Conservation (phyloP, 1,139 yeast genomes). For the Blastobotrys illinoisensis region DNA sequence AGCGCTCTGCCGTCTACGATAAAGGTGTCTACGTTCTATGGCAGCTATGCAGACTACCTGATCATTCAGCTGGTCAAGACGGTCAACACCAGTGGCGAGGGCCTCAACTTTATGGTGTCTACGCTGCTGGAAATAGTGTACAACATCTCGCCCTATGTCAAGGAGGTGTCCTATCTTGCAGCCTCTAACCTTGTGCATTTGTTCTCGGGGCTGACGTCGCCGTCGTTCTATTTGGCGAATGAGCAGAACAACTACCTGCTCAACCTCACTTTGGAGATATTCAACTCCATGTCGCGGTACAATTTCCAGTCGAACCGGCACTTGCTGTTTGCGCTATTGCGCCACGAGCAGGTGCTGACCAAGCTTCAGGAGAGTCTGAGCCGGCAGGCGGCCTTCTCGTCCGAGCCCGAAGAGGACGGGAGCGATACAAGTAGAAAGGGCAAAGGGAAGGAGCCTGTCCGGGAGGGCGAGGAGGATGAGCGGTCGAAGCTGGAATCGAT, state of each 20-base stretch:
- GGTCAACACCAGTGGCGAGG: slow-evolving; percentile 20
- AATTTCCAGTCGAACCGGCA: slow-evolving; percentile 29
- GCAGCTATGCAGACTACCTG: slow-evolving; percentile 33
- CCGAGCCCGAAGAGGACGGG: slow-evolving; percentile 17
- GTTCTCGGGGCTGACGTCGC: slow-evolving; percentile 42
- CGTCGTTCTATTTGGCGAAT: slow-evolving; percentile 40
- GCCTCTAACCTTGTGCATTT: slow-evolving; percentile 53
- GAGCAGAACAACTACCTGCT: slow-evolving; percentile 52
- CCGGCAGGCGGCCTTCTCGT: background rate
- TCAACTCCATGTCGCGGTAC: slow-evolving; percentile 27
- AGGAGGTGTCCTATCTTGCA: slow-evolving; percentile 49
- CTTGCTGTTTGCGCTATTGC: slow-evolving; percentile 30
- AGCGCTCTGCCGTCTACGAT: slow-evolving; percentile 26
- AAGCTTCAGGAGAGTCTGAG: slow-evolving; percentile 14
- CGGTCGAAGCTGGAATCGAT: background rate
- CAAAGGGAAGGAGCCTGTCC: slow-evolving; percentile 52
- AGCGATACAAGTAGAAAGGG: slow-evolving; percentile 33
- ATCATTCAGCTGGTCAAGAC: slow-evolving; percentile 25
- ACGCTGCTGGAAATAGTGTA: slow-evolving; percentile 30
- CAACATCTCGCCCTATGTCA: slow-evolving; percentile 32
- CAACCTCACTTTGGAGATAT: slow-evolving; percentile 29
- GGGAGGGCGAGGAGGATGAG: slow-evolving; percentile 15
- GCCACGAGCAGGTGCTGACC: slow-evolving; percentile 24
- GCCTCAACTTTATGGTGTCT: slow-evolving; percentile 21
- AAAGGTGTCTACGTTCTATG: slow-evolving; percentile 28